A percentile compares a stretch with the other conserved stretches of the same genome.
Evolutionary conservation across 2,329 filamentous ascomycete genomes (phyloP).

Genomic region (Aspergillus aculeatinus): DNA sequence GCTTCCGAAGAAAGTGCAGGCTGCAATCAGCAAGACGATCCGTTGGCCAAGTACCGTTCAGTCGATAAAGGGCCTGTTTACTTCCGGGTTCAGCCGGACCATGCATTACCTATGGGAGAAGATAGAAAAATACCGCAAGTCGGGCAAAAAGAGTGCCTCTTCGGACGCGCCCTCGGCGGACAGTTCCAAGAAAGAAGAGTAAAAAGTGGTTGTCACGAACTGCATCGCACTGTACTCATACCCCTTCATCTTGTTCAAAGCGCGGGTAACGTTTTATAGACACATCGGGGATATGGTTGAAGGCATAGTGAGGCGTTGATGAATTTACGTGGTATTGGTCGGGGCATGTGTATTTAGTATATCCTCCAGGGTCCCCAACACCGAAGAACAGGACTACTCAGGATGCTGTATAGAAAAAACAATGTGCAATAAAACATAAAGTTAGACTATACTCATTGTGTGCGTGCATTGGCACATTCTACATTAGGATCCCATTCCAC

Average conservation of each 20-base stretch:
- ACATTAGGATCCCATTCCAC: no score
- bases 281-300: constrained; percentile 6
- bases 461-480: not conserved
- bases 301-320: constrained; percentile 21
- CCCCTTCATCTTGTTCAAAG: not conserved
- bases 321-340: constrained; percentile 1
- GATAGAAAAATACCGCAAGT: constrained; percentile 59
- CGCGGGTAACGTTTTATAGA: constrained; percentile 5
- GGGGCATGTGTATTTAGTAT: constrained; percentile 16
- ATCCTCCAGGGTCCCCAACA: not conserved
- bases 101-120: constrained; percentile 82
- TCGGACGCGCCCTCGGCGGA: constrained; percentile 19
- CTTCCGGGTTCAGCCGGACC: constrained; percentile 68
- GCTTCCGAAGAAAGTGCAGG: constrained; percentile 68
- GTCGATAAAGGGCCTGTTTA: constrained; percentile 79
- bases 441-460: not conserved
- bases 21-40: constrained; percentile 82
- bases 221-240: constrained; percentile 11
- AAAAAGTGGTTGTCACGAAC: constrained; percentile 9
- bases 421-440: not conserved
- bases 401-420: constrained; percentile 3
- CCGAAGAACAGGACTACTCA: not conserved
- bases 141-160: constrained; percentile 30
- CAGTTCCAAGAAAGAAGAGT: constrained; percentile 24
- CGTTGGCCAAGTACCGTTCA: constrained; percentile 89